Evolutionary conservation across 768 basidiomycete genomes (phyloP).

Genomic region (Amanita fuliginea): DNA sequence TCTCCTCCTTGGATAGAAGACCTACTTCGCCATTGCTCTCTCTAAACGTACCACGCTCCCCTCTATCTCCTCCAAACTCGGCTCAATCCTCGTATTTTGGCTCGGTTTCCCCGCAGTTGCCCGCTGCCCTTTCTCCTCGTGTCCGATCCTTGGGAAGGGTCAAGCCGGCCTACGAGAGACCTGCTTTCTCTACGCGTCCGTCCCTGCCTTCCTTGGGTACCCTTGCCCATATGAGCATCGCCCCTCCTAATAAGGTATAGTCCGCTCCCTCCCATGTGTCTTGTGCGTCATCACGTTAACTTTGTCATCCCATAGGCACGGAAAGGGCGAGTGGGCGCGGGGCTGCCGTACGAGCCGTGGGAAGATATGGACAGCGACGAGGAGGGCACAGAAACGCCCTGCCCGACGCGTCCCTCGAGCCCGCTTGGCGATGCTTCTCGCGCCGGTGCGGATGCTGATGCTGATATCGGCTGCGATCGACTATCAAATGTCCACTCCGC

Average conservation of each 20-base stretch:
- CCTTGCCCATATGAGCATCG: slow-evolving; percentile 37
- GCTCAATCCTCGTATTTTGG: slow-evolving; percentile 4
- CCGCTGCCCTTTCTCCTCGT: slow-evolving; percentile 8
- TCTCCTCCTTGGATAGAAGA: not conserved
- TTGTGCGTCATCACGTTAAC: not conserved
- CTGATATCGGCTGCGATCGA: not conserved
- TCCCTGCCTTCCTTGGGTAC: slow-evolving; percentile 40
- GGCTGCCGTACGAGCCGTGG: slow-evolving; percentile 46
- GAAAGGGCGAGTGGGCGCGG: slow-evolving; percentile 40
- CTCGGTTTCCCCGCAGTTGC: not conserved
- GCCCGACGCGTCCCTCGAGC: not conserved
- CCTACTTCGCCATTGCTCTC: not conserved
- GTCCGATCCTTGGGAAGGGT: slow-evolving; percentile 10
- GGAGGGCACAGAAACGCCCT: not conserved
- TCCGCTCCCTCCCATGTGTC: not conserved
- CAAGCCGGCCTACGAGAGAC: slow-evolving; percentile 33
- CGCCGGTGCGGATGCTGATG: not conserved
- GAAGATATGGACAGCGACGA: slow-evolving; percentile 19
- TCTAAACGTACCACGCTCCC: slow-evolving; percentile 4
- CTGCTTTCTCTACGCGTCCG: slow-evolving; percentile 36
- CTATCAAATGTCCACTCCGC: not conserved
- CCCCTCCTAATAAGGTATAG: slow-evolving; percentile 33
- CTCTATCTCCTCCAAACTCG: slow-evolving; percentile 9
- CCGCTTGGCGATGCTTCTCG: not conserved
- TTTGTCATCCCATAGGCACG: slow-evolving; percentile 25